Base-by-base conservation (phyloP, 768 basidiomycete genomes). In the Serendipita indica region DNA sequence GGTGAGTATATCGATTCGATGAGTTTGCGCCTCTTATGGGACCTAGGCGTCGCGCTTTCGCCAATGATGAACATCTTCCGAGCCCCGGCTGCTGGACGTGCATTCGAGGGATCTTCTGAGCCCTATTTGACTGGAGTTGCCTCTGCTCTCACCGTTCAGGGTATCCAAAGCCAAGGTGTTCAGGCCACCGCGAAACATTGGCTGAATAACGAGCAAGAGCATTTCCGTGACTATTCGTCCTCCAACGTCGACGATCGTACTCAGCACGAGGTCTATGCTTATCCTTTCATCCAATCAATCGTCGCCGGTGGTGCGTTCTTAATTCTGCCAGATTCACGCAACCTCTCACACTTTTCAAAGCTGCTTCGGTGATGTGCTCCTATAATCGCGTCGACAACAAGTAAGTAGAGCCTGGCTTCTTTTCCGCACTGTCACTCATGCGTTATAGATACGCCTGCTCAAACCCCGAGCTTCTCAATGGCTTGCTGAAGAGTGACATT, bases 401-500 rank as follows among this genome's bases (percentile, higher is more conserved):
- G n/a, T n/a, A n/a, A n/a, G n/a, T n/a, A n/a, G n/a, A n/a, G n/a
- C n/a, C n/a, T n/a, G n/a, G n/a, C n/a, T n/a, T n/a, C n/a, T n/a
- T n/a, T n/a, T n/a, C n/a, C n/a, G n/a, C n/a, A n/a, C n/a, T n/a
- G 6, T 35, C 57, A 14, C 30, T 64, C 32, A 64, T 64, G 62
- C 60, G 62, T 27, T 58, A 65, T 54, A 66, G 65, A 5, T 72
- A 66, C 64, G 67, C 70, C 0, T 70, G 69, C 61, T 64, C 70
- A 41, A 70, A 70, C 61, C 52, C 64, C 2, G 63, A 69, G 60
- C 64, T 65, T 0, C 65, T 66, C 54, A 70, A 71, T 49, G 67
- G 67, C 6, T 62, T 70, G 20, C 66, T 72, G 28, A 72, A 71
- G 64, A 67, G 64, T 33, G 70, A 71, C 57, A 65, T 70, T 25